These are phyloP conservation scores for Piloderma croceum DNA, from an alignment of 768 basidiomycete species.

Conservation along the genomic window DNA sequence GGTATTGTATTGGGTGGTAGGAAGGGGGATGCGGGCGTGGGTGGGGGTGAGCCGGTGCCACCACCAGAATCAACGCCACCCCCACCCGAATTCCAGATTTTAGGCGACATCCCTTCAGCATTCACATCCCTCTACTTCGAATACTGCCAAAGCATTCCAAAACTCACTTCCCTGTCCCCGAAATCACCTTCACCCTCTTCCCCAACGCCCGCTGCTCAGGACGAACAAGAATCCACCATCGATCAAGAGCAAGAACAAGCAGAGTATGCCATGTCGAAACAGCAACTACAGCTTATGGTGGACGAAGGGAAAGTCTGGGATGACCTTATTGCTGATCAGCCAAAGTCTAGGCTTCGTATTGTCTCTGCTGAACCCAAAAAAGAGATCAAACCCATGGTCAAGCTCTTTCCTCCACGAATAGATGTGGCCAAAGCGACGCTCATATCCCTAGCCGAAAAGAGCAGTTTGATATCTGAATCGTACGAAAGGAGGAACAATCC, in stretches of 20 bases:
- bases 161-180: constrained; percentile 38
- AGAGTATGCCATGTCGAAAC: constrained; percentile 53
- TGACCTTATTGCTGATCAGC: constrained; percentile 28
- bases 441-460: constrained; percentile 41
- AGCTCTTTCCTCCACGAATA: constrained; percentile 6
- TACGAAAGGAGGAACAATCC: constrained; percentile 57
- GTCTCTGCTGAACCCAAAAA: no score
- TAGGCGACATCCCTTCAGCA: constrained; percentile 28
- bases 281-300: constrained; percentile 51
- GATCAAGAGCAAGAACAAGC: constrained; percentile 31
- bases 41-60: no score
- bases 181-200: constrained; percentile 13
- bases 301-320: constrained; percentile 64
- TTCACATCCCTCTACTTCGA: constrained; percentile 45
- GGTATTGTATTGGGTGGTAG: no score
- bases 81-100: no score
- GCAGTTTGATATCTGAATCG: constrained; percentile 53
- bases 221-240: constrained; percentile 3
- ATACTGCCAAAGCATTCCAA: constrained; percentile 43
- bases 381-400: no score
- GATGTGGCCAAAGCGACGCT: constrained; percentile 20
- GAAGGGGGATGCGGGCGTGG: no score
- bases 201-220: constrained; percentile 10
- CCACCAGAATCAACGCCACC: no score
- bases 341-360: constrained; percentile 1